Conservation (phyloP, 371 early-diverging fungal genomes). For the Amoeboaphelidium protococcarum region DNA sequence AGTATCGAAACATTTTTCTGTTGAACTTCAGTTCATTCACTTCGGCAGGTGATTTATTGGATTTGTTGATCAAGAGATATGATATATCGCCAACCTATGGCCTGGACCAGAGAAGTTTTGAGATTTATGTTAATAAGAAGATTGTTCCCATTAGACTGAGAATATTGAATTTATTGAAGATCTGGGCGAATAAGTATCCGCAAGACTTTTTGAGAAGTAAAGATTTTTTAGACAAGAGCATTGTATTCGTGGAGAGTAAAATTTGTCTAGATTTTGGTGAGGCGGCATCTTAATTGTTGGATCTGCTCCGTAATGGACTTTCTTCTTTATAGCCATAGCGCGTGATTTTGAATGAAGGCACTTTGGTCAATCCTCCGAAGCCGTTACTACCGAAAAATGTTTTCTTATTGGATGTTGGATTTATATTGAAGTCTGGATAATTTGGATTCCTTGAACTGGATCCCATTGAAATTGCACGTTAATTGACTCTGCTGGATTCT, state of each 20-base stretch:
- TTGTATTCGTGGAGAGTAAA: slow-evolving; percentile 14
- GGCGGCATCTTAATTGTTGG: background rate
- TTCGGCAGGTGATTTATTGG: slow-evolving; percentile 16
- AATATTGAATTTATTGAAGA: slow-evolving; percentile 11
- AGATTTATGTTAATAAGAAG: slow-evolving; percentile 13
- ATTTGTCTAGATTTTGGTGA: slow-evolving; percentile 13
- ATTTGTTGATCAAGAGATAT: slow-evolving; percentile 14
- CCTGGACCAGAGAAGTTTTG: slow-evolving; percentile 12
- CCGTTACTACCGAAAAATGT: background rate
- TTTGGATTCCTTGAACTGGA: slow-evolving; percentile 16
- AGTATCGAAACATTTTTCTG: slow-evolving; percentile 11
- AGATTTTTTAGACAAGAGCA: slow-evolving; percentile 7
- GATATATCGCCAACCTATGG: slow-evolving; percentile 15
- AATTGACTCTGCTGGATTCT: slow-evolving; percentile 17
- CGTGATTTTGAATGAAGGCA: too few relatives aligned
- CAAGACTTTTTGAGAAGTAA: slow-evolving; percentile 16
- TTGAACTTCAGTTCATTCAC: slow-evolving; percentile 25
- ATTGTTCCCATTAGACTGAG: slow-evolving; percentile 14
- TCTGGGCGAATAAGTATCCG: slow-evolving; percentile 17
- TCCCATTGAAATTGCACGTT: slow-evolving; percentile 21
- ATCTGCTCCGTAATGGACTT: too few relatives aligned
- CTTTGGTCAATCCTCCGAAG: too few relatives aligned
- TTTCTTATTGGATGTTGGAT: background rate
- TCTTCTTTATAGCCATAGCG: too few relatives aligned
- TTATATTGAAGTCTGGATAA: background rate